phyloP scores from a whole-genome alignment of 371 early-diverging fungal genomes.

The Mucor mucedo region DNA sequence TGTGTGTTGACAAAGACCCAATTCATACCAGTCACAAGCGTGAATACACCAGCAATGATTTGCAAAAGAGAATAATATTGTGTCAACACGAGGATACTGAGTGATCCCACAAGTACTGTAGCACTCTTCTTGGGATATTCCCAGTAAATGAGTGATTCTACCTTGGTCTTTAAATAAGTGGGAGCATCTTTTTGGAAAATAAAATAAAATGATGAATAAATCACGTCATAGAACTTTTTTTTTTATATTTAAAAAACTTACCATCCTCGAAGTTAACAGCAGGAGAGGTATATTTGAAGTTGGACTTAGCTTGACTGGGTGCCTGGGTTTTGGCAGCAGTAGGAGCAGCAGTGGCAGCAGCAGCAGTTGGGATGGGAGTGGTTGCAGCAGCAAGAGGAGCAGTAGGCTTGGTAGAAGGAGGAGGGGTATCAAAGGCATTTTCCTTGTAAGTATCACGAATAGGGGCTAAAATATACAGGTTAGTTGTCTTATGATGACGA shows the following conservation, averaged over 20 bases:
- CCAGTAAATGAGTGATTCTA: slow-evolving; percentile 60
- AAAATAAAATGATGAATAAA: neutral
- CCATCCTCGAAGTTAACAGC: slow-evolving; percentile 57
- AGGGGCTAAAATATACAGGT: slow-evolving; percentile 1
- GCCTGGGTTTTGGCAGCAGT: neutral
- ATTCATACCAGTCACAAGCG: slow-evolving; percentile 55
- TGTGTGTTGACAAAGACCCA: slow-evolving; percentile 61
- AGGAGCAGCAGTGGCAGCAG: neutral
- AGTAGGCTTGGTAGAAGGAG: slow-evolving; percentile 19
- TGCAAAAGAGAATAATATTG: slow-evolving; percentile 64
- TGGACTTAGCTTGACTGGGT: neutral
- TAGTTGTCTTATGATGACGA: neutral
- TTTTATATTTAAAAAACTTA: slow-evolving; percentile 17
- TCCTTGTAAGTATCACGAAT: slow-evolving; percentile 8
- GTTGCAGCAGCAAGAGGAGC: neutral
- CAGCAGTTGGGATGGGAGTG: neutral
- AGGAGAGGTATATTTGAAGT: slow-evolving; percentile 20
- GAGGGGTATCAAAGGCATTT: slow-evolving; percentile 17
- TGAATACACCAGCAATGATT: slow-evolving; percentile 52
- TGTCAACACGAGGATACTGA: slow-evolving; percentile 51
- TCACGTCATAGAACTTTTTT: neutral
- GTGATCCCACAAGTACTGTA: slow-evolving; percentile 33
- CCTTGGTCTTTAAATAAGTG: slow-evolving; percentile 48
- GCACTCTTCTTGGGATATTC: slow-evolving; percentile 56
- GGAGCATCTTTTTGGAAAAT: slow-evolving; percentile 35